Evolutionary conservation across 768 basidiomycete genomes (phyloP).

Genomic region (Tremella fuciformis): DNA sequence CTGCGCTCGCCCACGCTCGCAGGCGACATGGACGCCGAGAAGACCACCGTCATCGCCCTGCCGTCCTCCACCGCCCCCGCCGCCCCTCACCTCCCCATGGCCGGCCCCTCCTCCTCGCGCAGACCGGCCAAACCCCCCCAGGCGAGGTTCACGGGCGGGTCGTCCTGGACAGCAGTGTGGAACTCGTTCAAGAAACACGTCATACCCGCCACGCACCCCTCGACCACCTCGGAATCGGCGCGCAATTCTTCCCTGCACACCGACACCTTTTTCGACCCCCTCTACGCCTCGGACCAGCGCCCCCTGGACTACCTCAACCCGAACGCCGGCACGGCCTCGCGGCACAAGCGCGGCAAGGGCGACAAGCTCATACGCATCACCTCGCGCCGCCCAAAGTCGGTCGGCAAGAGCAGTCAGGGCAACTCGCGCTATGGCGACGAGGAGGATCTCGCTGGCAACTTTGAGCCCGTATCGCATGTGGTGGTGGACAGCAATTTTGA

Average conservation of each 20-base stretch:
- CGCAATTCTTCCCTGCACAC: slow-evolving; percentile 24
- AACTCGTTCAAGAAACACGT: slow-evolving; percentile 29
- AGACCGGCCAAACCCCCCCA: too few relatives aligned
- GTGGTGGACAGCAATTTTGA: slow-evolving; percentile 49
- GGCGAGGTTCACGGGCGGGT: too few relatives aligned
- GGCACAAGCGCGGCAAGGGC: slow-evolving; percentile 23
- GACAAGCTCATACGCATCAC: slow-evolving; percentile 6
- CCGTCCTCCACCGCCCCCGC: too few relatives aligned
- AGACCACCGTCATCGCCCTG: too few relatives aligned
- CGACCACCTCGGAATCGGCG: slow-evolving; percentile 48
- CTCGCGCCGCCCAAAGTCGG: slow-evolving; percentile 16
- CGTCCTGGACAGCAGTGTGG: slow-evolving; percentile 19
- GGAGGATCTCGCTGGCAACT: slow-evolving; percentile 27
- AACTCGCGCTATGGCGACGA: slow-evolving; percentile 41
- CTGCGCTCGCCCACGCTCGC: too few relatives aligned
- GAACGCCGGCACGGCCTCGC: slow-evolving; percentile 20
- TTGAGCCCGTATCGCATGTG: slow-evolving; percentile 41
- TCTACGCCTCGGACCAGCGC: slow-evolving; percentile 16
- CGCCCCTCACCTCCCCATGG: too few relatives aligned
- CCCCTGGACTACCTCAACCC: slow-evolving; percentile 35
- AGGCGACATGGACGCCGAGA: too few relatives aligned
- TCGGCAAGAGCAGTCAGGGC: slow-evolving; percentile 17
- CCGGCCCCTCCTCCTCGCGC: too few relatives aligned
- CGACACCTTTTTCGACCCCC: slow-evolving; percentile 21
- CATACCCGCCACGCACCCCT: slow-evolving; percentile 47